Percentiles rank a stretch among this genome's conserved stretches.
These are phyloP conservation scores for Leishmania major DNA, from an alignment of 208 protist species.

Conservation along the genomic window DNA sequence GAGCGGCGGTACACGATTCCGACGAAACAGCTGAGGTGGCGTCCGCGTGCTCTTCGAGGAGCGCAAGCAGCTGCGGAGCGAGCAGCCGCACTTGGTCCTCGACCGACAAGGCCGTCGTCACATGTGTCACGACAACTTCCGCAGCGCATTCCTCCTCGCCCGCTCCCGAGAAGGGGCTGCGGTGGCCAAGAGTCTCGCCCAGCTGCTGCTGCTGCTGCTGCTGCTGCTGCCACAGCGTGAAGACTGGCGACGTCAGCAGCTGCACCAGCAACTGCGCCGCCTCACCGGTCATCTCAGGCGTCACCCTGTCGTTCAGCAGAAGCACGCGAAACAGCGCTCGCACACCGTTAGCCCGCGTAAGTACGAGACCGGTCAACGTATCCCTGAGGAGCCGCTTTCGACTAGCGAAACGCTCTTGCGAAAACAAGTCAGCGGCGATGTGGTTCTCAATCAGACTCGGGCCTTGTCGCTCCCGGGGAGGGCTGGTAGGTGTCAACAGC, in stretches of 20 bases:
- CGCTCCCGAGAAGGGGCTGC: neutral
- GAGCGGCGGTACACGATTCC: neutral
- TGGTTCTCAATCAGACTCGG: conserved; percentile 33
- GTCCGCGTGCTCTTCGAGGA: conserved; percentile 43
- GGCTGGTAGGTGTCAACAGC: too few species aligned
- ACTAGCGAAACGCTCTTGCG: conserved; percentile 29
- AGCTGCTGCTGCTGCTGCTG: neutral
- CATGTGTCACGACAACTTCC: neutral
- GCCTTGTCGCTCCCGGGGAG: neutral
- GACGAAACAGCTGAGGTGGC: neutral
- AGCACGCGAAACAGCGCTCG: conserved; percentile 56
- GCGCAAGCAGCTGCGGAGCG: conserved; percentile 46
- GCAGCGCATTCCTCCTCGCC: neutral
- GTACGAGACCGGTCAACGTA: conserved; percentile 63
- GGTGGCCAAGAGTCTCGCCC: neutral
- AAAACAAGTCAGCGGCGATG: conserved; percentile 52
- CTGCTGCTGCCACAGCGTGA: conserved; percentile 8
- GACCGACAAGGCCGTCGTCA: conserved; percentile 14
- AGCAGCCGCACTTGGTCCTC: conserved; percentile 46
- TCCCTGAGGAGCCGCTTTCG: conserved; percentile 38
- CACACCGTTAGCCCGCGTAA: conserved; percentile 43
- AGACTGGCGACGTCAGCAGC: conserved; percentile 32
- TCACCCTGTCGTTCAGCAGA: conserved; percentile 67
- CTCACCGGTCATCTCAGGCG: conserved; percentile 41
- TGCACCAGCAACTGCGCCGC: conserved; percentile 54